Evolutionary conservation across 768 basidiomycete genomes (phyloP).

Genomic region (Mycena crocata): DNA sequence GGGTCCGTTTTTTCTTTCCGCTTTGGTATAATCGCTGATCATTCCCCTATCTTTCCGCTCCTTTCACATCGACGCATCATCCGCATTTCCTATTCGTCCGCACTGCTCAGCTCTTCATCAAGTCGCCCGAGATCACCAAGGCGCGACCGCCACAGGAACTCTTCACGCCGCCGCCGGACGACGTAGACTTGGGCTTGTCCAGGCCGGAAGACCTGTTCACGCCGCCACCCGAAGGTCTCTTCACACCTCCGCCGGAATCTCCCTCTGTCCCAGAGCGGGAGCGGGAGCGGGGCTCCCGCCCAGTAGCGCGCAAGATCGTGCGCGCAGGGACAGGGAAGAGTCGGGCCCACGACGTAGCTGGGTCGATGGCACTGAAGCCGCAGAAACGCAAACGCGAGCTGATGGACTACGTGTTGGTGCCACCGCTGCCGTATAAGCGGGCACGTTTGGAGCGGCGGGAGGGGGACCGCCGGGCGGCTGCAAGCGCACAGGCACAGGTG

Average conservation of each 20-base stretch:
- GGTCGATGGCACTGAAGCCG: background rate
- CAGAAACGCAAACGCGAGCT: constrained; percentile 15
- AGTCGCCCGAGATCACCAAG: background rate
- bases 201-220: constrained; percentile 7
- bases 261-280: background rate
- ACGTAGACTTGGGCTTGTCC: background rate
- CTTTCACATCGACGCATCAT: too few species aligned
- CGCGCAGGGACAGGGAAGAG: background rate
- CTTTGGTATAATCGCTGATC: too few species aligned
- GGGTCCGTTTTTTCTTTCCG: too few species aligned
- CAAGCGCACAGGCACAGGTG: background rate
- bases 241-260: background rate
- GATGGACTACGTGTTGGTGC: constrained; percentile 18
- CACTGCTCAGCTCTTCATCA: background rate
- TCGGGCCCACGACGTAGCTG: background rate
- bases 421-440: constrained; percentile 12
- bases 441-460: background rate
- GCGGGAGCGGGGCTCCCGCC: background rate
- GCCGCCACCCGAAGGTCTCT: background rate
- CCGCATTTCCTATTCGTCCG: too few species aligned
- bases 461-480: background rate
- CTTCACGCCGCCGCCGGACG: background rate
- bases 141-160: background rate
- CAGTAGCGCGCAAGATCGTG: background rate
- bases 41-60: too few species aligned